Conservation (phyloP, 2,329 filamentous ascomycete species). For the Escovopsis sp. region DNA sequence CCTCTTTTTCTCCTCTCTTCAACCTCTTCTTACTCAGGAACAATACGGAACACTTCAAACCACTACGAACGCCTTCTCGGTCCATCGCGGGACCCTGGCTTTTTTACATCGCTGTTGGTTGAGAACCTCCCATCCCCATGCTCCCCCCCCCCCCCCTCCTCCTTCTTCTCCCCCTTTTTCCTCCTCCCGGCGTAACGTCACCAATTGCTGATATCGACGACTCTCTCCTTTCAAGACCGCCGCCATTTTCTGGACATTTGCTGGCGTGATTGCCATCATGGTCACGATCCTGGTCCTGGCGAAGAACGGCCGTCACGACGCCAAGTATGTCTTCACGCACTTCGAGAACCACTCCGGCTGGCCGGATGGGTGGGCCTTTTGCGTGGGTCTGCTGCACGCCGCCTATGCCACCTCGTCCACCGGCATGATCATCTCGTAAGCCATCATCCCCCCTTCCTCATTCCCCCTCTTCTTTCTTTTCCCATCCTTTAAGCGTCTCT, state of each 20-base stretch:
- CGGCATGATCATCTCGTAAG: constrained; percentile 67
- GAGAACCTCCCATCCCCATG: too few relatives aligned
- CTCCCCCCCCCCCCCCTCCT: too few relatives aligned
- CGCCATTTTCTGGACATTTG: constrained; percentile 63
- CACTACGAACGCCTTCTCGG: too few relatives aligned
- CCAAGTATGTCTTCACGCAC: constrained; percentile 49
- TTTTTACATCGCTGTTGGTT: too few relatives aligned
- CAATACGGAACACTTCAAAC: too few relatives aligned
- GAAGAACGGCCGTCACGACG: constrained; percentile 50
- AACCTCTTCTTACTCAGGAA: too few relatives aligned
- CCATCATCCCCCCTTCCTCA: constrained; percentile 9
- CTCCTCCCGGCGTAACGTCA: too few relatives aligned
- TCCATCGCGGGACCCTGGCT: background rate
- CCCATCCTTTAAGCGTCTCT: constrained; percentile 1
- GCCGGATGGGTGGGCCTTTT: constrained; percentile 58
- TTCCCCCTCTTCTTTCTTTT: background rate
- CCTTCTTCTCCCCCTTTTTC: background rate
- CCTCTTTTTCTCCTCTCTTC: background rate
- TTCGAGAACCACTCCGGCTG: constrained; percentile 58
- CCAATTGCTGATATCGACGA: background rate
- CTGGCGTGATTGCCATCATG: constrained; percentile 50
- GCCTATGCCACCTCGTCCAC: constrained; percentile 63
- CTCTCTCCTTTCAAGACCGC: constrained; percentile 38
- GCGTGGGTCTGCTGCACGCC: constrained; percentile 56
- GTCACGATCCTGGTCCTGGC: constrained; percentile 50